Percentiles rank a stretch among this genome's conserved stretches.
These are phyloP conservation scores for Aspergillus bridgeri DNA, from an alignment of 495 filamentous ascomycete species.

Conservation along the genomic window DNA sequence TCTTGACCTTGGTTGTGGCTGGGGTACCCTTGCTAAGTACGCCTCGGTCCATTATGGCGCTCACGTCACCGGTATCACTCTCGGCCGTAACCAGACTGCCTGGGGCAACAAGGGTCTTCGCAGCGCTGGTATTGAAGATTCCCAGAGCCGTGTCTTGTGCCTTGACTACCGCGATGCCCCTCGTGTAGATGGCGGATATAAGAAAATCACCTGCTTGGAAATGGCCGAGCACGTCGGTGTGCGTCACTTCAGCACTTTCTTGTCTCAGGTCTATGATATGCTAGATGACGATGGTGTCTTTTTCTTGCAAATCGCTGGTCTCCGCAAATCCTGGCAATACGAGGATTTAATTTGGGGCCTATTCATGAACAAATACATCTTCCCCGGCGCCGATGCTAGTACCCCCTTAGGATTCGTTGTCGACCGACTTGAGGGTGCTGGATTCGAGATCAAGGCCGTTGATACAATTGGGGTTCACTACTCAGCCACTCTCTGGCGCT, in stretches of 20 bases:
- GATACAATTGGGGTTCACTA: conserved; percentile 97
- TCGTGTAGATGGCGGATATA: conserved; percentile 56
- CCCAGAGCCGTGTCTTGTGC: conserved; percentile 62
- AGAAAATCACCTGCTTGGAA: conserved; percentile 72
- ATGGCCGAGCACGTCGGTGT: conserved; percentile 77
- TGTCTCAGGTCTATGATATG: conserved; percentile 65
- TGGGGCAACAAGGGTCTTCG: conserved; percentile 67
- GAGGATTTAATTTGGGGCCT: conserved; percentile 73
- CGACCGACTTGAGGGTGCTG: conserved; percentile 62
- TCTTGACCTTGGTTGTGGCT: conserved; percentile 69
- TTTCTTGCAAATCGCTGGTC: conserved; percentile 68
- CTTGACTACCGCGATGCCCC: conserved; percentile 68
- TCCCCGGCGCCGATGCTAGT: conserved; percentile 66
- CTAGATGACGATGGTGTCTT: conserved; percentile 68
- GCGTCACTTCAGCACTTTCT: conserved; percentile 58
- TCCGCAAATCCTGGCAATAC: conserved; percentile 69
- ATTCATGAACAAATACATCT: conserved; percentile 78
- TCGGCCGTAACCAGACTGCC: conserved; percentile 68
- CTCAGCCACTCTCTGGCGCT: conserved; percentile 93
- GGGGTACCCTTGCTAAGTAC: conserved; percentile 67
- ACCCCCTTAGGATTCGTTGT: conserved; percentile 65
- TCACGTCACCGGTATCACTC: conserved; percentile 61
- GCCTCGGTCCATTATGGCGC: conserved; percentile 62
- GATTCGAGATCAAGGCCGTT: conserved; percentile 58
- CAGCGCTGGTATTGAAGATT: conserved; percentile 55